Evolutionary conservation across 1,139 yeast genomes (phyloP), one percentile per base, ranked within the genome.

Genomic region (Nakaseomyces sp.): DNA sequence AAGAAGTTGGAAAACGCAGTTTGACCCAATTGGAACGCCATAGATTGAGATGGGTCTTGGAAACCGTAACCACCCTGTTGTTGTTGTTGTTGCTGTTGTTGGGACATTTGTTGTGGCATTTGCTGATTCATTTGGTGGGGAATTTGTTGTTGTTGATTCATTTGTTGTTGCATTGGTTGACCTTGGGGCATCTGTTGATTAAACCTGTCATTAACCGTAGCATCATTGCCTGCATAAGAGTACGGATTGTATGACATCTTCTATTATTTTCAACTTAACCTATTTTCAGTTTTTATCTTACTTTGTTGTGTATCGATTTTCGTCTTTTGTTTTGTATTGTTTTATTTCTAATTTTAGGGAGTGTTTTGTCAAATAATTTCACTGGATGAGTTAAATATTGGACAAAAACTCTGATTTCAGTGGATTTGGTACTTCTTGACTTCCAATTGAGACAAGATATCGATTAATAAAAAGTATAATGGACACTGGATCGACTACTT

Each of bases 21-120:
- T 56, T 86, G 83, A 26, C 97, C 96, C 49, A 89, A 79, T 57
- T 86, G 95, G 29, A 91, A 76, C 2, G 96, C 96, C 72, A 91
- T 74, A 43, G 84, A 78, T 0, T 95, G 77, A 5, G 87, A 77
- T 17, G 95, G 93, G 57, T 86, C 95, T 52, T 74, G 76, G 61
- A 87, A 75, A 52, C 50, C 46, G 26, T 44, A 44, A 41, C 32
- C 38, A 10, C 30, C 42, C 9, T 25, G 43, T 32, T 45, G 38
- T 35, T 40, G 47, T 8, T 36, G 32, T n/a, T 32, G 17, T 7
- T 15, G 51, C 47, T 18, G 49, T 24, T 24, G 19, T 36, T 33
- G 37, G 28, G 38, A 39, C 13, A 24, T 17, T 17, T 24, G 32
- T 7, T 19, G 45, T 18, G 51, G 55, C 17, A 55, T 61, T 8